phyloP scores from a whole-genome alignment of 805 yeast species.

The Ogataea sp. region DNA sequence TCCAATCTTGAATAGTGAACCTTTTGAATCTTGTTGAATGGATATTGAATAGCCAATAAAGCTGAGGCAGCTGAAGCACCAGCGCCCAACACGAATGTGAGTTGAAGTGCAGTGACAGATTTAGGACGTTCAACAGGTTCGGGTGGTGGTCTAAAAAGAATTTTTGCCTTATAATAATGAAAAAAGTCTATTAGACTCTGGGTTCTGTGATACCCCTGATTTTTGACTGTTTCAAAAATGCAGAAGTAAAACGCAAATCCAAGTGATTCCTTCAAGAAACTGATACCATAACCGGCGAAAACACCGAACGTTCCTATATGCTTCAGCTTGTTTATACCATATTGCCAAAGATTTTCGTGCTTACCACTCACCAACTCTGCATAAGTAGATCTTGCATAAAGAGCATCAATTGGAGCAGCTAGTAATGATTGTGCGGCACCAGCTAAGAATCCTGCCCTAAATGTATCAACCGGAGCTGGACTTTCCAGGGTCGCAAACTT shows the following conservation, averaged over 20 bases:
- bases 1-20: constrained; percentile 75
- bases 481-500: constrained; percentile 14
- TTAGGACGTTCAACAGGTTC: constrained; percentile 12
- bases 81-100: constrained; percentile 66
- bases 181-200: constrained; percentile 36
- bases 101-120: constrained; percentile 42
- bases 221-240: constrained; percentile 72
- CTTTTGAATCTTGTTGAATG: constrained; percentile 71
- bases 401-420: constrained; percentile 91
- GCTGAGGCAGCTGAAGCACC: constrained; percentile 84
- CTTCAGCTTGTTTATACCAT: constrained; percentile 57
- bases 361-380: constrained; percentile 63
- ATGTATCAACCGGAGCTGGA: constrained; percentile 44
- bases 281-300: constrained; percentile 81
- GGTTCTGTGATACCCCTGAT: constrained; percentile 47
- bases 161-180: constrained; percentile 25
- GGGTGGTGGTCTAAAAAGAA: constrained; percentile 11
- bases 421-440: constrained; percentile 85
- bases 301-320: constrained; percentile 79
- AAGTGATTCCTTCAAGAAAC: constrained; percentile 67
- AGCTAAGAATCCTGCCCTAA: constrained; percentile 77
- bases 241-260: constrained; percentile 83
- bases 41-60: constrained; percentile 74
- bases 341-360: constrained; percentile 69
- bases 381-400: constrained; percentile 72